Percentiles rank a stretch among this genome's conserved stretches.
phyloP scores from a whole-genome alignment of 106 monocot genomes.

The Dioscorea alata region DNA sequence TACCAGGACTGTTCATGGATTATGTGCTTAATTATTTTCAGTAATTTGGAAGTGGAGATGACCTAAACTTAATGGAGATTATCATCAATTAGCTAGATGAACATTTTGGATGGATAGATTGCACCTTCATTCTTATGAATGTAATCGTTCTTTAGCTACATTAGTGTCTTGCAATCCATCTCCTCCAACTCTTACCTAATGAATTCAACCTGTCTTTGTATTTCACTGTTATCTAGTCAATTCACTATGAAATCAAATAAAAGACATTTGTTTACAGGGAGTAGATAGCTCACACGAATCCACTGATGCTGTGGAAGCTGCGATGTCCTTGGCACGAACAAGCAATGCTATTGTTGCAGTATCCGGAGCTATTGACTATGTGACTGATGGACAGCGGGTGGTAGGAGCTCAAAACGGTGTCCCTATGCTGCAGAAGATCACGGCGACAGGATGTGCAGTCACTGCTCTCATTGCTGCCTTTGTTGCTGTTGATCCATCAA shows the following conservation, averaged over 20 bases:
- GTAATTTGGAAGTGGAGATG: too few species aligned
- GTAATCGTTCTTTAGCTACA: too few species aligned
- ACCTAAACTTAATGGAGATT: too few species aligned
- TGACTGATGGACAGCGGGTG: slow-evolving; percentile 46
- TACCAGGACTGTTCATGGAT: too few species aligned
- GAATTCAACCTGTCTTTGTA: too few species aligned
- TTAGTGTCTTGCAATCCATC: too few species aligned
- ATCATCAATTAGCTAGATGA: too few species aligned
- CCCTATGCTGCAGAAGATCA: slow-evolving; percentile 84
- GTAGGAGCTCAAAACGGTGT: slow-evolving; percentile 53
- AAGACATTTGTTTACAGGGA: slow-evolving; percentile 32
- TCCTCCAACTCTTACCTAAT: too few species aligned
- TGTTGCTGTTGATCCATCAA: slow-evolving; percentile 51
- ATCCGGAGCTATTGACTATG: slow-evolving; percentile 48
- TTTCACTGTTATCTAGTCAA: too few species aligned
- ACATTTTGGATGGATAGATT: too few species aligned
- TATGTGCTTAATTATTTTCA: too few species aligned
- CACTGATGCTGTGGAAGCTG: slow-evolving; percentile 44
- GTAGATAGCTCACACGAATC: slow-evolving; percentile 80
- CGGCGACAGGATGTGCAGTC: slow-evolving; percentile 76
- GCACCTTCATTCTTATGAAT: too few species aligned
- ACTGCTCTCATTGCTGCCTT: slow-evolving; percentile 84
- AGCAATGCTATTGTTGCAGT: slow-evolving; percentile 57
- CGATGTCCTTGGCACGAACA: slow-evolving; percentile 35
- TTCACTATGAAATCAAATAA: not conserved